Base-by-base conservation (phyloP, 371 early-diverging fungal species). In the Apophysomyces sp. region DNA sequence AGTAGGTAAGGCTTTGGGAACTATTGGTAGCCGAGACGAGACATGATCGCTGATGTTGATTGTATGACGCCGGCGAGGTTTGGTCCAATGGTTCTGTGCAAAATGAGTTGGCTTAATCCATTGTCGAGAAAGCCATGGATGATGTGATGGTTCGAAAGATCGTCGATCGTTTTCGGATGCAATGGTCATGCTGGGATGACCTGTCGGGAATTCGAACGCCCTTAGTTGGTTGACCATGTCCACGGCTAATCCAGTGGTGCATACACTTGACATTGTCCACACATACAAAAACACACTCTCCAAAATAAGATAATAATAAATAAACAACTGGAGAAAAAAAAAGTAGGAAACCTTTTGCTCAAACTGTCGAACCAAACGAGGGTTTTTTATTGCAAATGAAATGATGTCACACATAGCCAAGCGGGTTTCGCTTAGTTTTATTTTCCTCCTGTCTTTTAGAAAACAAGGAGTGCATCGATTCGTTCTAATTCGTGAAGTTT, bases 401-500 rank as follows among this genome's bases (percentile, higher is more conserved):
- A 44, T 44, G 49, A 44, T 44, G 49, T 44, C 49, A 44, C 49
- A 44, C 49, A 44, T 16, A 8, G 34, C 34, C 6, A 44, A 44
- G 21, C 24, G 18, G n/a, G 16, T 21, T 44, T 44, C 21, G 49
- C 49, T 44, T 18, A 21, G 49, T 21, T 21, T 21, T 21, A 16
- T 21, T 21, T 44, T 44, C 21, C 18, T 44, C 21, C 24, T 44
- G 16, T 18, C 21, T 44, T 44, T 16, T n/a, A 21, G 49, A 44
- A 44, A 44, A 44, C 49, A 44, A 44, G 49, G 49, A 26, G 49
- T 44, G 49, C 49, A 44, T 44, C 49, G 18, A 44, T 21, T 44
- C 9, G 11, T 21, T 44, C 49, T 44, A 16, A 44, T 44, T 44
- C 21, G 49, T 9, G 24, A 21, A 44, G 49, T 44, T 44, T 44